A percentile compares a stretch with the other conserved stretches of the same genome.
Evolutionary conservation across 352 stramenopile genomes (phyloP).

Genomic region (Discostella stelligera): DNA sequence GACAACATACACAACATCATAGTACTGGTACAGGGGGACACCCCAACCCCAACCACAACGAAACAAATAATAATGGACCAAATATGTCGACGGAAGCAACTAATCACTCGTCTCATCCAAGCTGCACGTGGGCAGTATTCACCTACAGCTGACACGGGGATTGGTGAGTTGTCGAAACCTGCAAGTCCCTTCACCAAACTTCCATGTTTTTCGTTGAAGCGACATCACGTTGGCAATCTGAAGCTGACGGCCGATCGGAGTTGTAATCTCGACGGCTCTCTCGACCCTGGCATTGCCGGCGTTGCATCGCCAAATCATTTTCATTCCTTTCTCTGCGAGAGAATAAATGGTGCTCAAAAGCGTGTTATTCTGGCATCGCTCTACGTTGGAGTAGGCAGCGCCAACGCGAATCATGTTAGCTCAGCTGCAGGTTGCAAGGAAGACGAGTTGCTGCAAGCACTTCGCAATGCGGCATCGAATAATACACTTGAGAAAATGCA

Average conservation of each 20-base stretch:
- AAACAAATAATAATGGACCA: neutral
- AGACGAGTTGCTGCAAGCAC: constrained; percentile 61
- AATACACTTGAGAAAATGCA: constrained; percentile 53
- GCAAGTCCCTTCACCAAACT: neutral
- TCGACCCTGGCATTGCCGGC: neutral
- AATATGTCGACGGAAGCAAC: constrained; percentile 1
- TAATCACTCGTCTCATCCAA: constrained; percentile 14
- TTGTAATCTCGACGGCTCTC: neutral
- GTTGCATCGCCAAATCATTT: constrained; percentile 64
- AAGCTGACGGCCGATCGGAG: neutral
- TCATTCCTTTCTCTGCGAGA: constrained; percentile 58
- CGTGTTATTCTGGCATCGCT: constrained; percentile 73
- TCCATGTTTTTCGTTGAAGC: constrained; percentile 28
- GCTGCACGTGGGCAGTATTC: constrained; percentile 10
- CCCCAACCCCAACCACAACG: neutral
- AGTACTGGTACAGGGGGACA: too few relatives aligned
- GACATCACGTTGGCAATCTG: constrained; percentile 37
- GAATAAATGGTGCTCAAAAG: constrained; percentile 55
- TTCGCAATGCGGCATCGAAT: constrained; percentile 39
- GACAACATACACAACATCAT: too few relatives aligned
- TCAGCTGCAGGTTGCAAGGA: constrained; percentile 33
- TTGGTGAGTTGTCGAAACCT: neutral
- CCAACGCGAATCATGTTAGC: neutral
- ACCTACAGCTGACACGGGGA: neutral
- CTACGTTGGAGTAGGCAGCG: constrained; percentile 65